Evolutionary conservation across 116 monocot genomes (phyloP).

Genomic region (Papilionanthe hybrid): DNA sequence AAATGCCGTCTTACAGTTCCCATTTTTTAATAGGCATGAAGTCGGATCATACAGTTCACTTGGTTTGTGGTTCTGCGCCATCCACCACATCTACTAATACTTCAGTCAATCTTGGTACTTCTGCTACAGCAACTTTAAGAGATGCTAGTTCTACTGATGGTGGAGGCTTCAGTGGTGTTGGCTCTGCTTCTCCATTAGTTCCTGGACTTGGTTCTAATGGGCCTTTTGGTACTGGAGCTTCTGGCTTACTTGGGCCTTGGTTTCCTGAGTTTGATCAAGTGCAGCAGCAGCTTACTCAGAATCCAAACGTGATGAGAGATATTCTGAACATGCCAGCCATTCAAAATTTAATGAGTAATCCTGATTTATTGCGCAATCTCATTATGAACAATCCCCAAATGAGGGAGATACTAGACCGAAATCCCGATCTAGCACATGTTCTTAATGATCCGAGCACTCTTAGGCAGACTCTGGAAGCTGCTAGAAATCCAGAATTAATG

Average conservation of each 20-base stretch:
- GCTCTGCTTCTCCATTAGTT: no score
- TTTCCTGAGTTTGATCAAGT: slow-evolving; percentile 23
- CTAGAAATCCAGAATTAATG: slow-evolving; percentile 84
- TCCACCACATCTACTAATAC: slow-evolving; percentile 12
- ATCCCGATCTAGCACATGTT: slow-evolving; percentile 26
- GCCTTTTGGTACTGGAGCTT: slow-evolving; percentile 2
- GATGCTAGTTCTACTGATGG: slow-evolving; percentile 3
- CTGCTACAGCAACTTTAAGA: slow-evolving; percentile 11
- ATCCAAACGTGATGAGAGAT: slow-evolving; percentile 42
- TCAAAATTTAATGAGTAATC: slow-evolving; percentile 65
- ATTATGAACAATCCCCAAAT: slow-evolving; percentile 32
- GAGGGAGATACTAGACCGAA: slow-evolving; percentile 24
- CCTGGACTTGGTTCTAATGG: slow-evolving; percentile 5
- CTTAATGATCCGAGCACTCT: slow-evolving; percentile 72
- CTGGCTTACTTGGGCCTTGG: slow-evolving; percentile 7
- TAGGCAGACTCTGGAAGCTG: slow-evolving; percentile 66
- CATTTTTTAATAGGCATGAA: slow-evolving; percentile 27
- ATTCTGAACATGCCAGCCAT: slow-evolving; percentile 45
- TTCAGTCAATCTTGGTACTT: slow-evolving; percentile 16
- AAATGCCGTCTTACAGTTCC: slow-evolving; percentile 1
- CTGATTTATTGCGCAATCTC: slow-evolving; percentile 16
- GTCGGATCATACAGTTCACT: slow-evolving; percentile 40
- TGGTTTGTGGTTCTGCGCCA: slow-evolving; percentile 30
- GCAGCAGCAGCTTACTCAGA: slow-evolving; percentile 46
- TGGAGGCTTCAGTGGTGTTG: not conserved